Percentiles rank a stretch among this genome's conserved stretches.
These are phyloP conservation scores for Fusarium liriodendri DNA, from an alignment of 2,329 filamentous ascomycete species.

Conservation along the genomic window DNA sequence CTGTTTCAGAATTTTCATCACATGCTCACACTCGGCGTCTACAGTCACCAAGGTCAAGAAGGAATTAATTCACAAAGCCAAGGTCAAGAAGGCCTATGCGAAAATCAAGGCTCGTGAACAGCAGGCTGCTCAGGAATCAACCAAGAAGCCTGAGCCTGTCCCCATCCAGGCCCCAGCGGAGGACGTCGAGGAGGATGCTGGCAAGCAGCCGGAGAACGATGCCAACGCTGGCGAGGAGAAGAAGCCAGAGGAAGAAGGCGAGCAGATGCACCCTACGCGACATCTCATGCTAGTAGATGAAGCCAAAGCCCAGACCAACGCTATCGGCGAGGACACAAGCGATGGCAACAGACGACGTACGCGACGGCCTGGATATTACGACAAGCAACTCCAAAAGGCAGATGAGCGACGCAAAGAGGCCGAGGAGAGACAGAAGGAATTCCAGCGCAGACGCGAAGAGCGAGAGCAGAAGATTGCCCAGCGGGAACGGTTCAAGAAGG, in stretches of 20 bases:
- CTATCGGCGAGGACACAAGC: constrained; percentile 29
- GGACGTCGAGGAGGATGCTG: constrained; percentile 31
- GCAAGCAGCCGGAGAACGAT: constrained; percentile 26
- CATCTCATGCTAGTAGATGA: constrained; percentile 55
- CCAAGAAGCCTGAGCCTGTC: constrained; percentile 18
- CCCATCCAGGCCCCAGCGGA: constrained; percentile 25
- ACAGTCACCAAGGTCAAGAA: constrained; percentile 89
- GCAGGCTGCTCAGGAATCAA: constrained; percentile 39
- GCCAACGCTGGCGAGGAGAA: constrained; percentile 28
- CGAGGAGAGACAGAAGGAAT: constrained; percentile 56
- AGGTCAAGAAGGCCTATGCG: constrained; percentile 91
- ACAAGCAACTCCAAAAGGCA: constrained; percentile 68
- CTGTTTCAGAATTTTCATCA: constrained; percentile 31
- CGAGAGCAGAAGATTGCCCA: constrained; percentile 73
- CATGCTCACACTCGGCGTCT: constrained; percentile 28
- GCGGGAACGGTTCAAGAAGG: constrained; percentile 71
- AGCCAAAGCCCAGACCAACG: constrained; percentile 49
- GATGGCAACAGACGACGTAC: constrained; percentile 51
- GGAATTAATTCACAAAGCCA: constrained; percentile 89
- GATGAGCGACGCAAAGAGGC: constrained; percentile 56
- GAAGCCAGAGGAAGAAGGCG: constrained; percentile 29
- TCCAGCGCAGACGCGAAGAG: constrained; percentile 66
- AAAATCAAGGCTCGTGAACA: constrained; percentile 76
- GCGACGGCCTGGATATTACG: constrained; percentile 67
- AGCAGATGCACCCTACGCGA: constrained; percentile 51